Conservation (phyloP, 139 green algal species). For the Chlorella sp. region DNA sequence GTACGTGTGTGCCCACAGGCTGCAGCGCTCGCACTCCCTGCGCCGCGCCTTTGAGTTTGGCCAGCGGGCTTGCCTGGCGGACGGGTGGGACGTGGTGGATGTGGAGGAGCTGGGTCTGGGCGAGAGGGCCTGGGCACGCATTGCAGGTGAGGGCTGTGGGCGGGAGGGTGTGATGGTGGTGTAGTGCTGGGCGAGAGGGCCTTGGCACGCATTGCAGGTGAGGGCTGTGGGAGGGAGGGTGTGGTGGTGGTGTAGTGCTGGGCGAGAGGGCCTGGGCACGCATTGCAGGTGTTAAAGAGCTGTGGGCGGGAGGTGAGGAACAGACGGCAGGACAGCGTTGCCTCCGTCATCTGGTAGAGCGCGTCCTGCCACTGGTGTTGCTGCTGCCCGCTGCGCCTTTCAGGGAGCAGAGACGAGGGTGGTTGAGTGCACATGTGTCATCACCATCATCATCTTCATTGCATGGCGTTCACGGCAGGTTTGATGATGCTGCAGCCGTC, state of each 20-base stretch:
- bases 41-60: slow-evolving; percentile 21
- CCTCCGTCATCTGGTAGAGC: too few species aligned
- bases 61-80: slow-evolving; percentile 24
- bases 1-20: slow-evolving; percentile 3
- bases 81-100: slow-evolving; percentile 53
- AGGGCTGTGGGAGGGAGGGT: slow-evolving; percentile 42
- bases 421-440: too few species aligned
- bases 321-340: not conserved
- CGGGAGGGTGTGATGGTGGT: slow-evolving; percentile 50
- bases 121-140: slow-evolving; percentile 3
- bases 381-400: too few species aligned
- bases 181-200: slow-evolving; percentile 24
- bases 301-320: slow-evolving; percentile 41
- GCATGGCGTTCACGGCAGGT: too few species aligned
- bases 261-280: slow-evolving; percentile 5
- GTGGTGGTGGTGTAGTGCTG: slow-evolving; percentile 36
- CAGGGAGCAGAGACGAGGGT: too few species aligned
- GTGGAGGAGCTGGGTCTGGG: slow-evolving; percentile 28
- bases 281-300: not conserved
- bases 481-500: too few species aligned
- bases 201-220: slow-evolving; percentile 11
- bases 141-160: slow-evolving; percentile 12
- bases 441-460: too few species aligned
- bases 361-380: too few species aligned
- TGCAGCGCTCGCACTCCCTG: not conserved